Conservation (phyloP, 148 eudicot species). For the Polygonum maritimum region DNA sequence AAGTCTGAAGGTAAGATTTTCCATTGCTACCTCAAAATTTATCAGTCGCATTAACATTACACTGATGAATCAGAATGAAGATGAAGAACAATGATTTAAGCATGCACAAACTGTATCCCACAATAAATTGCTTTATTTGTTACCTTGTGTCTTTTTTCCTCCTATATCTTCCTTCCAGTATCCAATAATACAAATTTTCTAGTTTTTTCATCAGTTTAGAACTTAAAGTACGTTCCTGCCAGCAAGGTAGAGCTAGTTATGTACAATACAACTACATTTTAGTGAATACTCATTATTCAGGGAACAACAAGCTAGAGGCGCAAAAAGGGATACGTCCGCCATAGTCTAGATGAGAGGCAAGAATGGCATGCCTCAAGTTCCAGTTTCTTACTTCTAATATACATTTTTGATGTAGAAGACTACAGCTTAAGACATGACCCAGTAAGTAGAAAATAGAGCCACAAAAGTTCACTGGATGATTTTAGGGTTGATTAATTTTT, state of each 20-base stretch:
- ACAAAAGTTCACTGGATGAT: not conserved
- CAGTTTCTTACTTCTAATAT: not conserved
- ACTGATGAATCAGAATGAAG: not conserved
- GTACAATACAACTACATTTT: not conserved
- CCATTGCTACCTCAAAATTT: not conserved
- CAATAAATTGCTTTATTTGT: not conserved
- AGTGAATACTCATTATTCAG: not conserved
- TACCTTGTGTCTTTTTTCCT: not conserved
- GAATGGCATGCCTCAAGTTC: not conserved
- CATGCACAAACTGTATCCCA: not conserved
- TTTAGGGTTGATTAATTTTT: not conserved
- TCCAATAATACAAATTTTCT: not conserved
- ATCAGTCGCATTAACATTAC: not conserved
- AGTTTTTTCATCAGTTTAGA: not conserved
- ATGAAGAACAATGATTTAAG: not conserved
- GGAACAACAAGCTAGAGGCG: not conserved
- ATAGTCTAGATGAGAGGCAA: not conserved
- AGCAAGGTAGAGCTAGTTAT: not conserved
- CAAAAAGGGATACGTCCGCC: not conserved
- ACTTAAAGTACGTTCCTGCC: not conserved
- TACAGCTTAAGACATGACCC: not conserved
- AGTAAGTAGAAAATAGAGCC: not conserved
- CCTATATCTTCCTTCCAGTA: not conserved
- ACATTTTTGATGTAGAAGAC: not conserved
- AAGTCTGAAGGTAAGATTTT: constrained; percentile 52